Evolutionary conservation across 225 moss, liverwort and hornwort genomes (phyloP).

Genomic region (Marchantia paleacea): DNA sequence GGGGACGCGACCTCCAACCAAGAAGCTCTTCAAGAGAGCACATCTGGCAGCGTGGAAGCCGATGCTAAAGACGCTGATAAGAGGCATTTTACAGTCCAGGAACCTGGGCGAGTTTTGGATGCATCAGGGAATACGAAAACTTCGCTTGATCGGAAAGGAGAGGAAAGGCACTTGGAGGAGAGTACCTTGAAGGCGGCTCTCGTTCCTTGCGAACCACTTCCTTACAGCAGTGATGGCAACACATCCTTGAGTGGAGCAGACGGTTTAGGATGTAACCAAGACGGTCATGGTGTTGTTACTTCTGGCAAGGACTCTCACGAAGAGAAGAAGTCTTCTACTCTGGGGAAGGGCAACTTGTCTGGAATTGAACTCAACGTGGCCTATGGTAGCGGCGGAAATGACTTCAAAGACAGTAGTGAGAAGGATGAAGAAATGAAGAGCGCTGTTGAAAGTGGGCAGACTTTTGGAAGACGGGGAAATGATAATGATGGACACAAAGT

Average conservation of each 20-base stretch:
- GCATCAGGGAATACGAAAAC: slow-evolving; percentile 14
- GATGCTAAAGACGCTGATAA: slow-evolving; percentile 25
- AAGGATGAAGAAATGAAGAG: slow-evolving; percentile 53
- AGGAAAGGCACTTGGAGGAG: slow-evolving; percentile 25
- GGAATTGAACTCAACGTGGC: slow-evolving; percentile 70
- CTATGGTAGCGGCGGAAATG: slow-evolving; percentile 49
- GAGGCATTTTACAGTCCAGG: slow-evolving; percentile 20
- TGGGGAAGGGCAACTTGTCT: slow-evolving; percentile 54
- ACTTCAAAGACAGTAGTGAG: slow-evolving; percentile 45
- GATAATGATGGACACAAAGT: slow-evolving; percentile 18
- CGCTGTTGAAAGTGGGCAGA: slow-evolving; percentile 47
- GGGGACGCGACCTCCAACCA: slow-evolving; percentile 11
- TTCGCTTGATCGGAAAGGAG: slow-evolving; percentile 25
- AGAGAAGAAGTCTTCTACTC: slow-evolving; percentile 53
- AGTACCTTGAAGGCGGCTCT: not conserved
- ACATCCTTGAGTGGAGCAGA: slow-evolving; percentile 14
- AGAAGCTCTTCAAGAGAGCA: slow-evolving; percentile 17
- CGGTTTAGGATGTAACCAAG: slow-evolving; percentile 22
- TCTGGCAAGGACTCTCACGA: slow-evolving; percentile 54
- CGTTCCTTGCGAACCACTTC: not conserved
- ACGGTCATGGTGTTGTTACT: slow-evolving; percentile 48
- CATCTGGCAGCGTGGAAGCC: slow-evolving; percentile 3
- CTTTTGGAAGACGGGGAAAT: slow-evolving; percentile 56
- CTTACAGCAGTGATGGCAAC: slow-evolving; percentile 25
- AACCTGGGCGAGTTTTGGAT: slow-evolving; percentile 20